Evolutionary conservation across 1,284 basidiomycete genomes (phyloP), one percentile per base, ranked within the genome.

Genomic region (Ustilago curta): DNA sequence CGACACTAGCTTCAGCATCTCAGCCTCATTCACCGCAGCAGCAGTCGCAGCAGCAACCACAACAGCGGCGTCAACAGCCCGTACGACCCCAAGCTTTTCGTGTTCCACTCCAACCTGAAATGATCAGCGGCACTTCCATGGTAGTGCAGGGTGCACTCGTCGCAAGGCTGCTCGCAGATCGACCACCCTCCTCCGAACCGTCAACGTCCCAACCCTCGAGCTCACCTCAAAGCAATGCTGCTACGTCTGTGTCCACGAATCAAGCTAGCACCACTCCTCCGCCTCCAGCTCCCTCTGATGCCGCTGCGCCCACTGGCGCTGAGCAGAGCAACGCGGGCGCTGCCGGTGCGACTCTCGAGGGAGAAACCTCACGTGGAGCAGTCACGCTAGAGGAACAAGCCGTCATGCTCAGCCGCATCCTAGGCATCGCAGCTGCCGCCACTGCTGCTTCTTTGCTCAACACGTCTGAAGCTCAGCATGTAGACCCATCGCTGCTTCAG

Each of bases 341-440:
- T 6, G 25, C 56, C 6, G 64, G 44, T 29, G 45, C 56, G 0
- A 32, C 54, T 4, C 25, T 49, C 11, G 62, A 75, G 18, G 67
- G 61, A 18, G 65, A 71, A 4, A 47, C 63, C 32, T 60, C 69
- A 19, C 77, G 79, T 37, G 59, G 68, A 23, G 80, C 75, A 1
- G 82, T 81, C 12, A 81, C 82, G 25, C 57, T 83, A 0, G 80
- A 81, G 42, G 82, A 83, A 51, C 82, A 84, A 62, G 82, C 80
- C 18, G 76, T 76, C 53, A 84, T 84, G 82, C 70, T 84, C 12
- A 76, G 75, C 55, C 72, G 80, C 11, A 82, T 84, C 21, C 59
- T 83, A 7, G 70, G 75, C 35, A 78, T 84, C 21, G 82, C 82
- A 8, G 72, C 82, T 8, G 81, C 82, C 23, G 82, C 82, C 3